A percentile compares a stretch with the other conserved stretches of the same genome.
Evolutionary conservation across 345 rosid species (phyloP).

Genomic region (Brassica rapa): DNA sequence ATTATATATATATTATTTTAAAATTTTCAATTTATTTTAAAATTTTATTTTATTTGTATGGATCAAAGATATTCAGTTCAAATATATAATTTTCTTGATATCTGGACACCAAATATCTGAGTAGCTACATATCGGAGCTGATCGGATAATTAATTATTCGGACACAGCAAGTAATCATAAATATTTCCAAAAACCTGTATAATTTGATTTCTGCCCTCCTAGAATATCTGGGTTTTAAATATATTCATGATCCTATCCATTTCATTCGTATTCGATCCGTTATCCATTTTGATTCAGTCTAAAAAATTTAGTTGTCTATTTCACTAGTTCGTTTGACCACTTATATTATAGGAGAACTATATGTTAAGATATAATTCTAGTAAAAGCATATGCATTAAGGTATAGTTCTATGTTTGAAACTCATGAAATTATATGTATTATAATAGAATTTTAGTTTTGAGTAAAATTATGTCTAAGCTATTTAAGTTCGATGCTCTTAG

Average conservation of each 20-base stretch:
- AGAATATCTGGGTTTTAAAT: too few species aligned
- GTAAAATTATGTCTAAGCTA: background rate
- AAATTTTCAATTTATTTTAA: too few species aligned
- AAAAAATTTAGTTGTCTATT: slow-evolving; percentile 17
- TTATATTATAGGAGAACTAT: background rate
- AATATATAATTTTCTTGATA: too few species aligned
- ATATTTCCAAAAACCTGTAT: too few species aligned
- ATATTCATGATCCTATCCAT: background rate
- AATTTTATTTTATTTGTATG: too few species aligned
- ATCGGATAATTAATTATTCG: too few species aligned
- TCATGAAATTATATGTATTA: background rate
- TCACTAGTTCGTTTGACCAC: slow-evolving; percentile 8
- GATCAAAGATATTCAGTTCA: too few species aligned
- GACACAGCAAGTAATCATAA: too few species aligned
- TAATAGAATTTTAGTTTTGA: background rate
- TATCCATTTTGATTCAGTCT: background rate
- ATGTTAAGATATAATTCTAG: background rate
- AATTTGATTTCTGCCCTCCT: too few species aligned
- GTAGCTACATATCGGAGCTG: too few species aligned
- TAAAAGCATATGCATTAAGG: background rate
- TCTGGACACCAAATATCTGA: too few species aligned
- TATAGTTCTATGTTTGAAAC: background rate
- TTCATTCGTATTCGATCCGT: background rate
- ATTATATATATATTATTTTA: too few species aligned
- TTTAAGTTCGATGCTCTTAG: background rate